Base-by-base conservation (phyloP, 2,329 filamentous ascomycete species). In the Pseudocercospora fuligena region DNA sequence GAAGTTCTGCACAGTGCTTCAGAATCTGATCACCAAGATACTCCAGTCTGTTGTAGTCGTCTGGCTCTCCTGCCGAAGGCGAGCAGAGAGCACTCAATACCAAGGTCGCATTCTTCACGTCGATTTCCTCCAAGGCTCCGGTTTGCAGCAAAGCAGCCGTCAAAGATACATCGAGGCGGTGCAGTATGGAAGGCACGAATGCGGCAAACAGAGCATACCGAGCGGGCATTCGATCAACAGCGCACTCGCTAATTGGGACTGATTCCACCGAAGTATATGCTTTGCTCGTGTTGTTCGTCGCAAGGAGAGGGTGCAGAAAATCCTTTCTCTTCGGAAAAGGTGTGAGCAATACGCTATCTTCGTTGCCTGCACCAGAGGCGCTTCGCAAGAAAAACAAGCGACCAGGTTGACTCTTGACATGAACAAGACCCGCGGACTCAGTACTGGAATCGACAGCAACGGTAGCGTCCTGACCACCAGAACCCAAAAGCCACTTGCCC, bases 21-120 rank as follows among this genome's bases (percentile, higher is more conserved):
- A 98, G 83, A 1, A 97, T 83, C 0, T 88, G 89, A 73, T 98
- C 94, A 0, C 95, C 95, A 0, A 97, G 81, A 71, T 96, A 96
- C 76, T 98, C 95, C 0, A 97, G 82, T 2, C 91, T 84, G 73
- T 98, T 91, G 75, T 97, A 97, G 70, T 97, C 86, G 0, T 83
- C 84, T 1, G 80, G 77, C 57, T 89, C 88, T 2, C 78, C 75
- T 0, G 92, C 88, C 1, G 83, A 83, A 0, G 89, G 87, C 0
- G 92, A 83, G 60, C 86, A 91, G 59, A 96, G 89, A 0, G 94
- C 93, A 9, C 87, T 89, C 1, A 88, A 76, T 0, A 96, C 75
- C 1, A 93, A 78, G 1, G 88, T 71, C 0, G 83, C 87, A 3
- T 80, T 77, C 14, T 84, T 83, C 4, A 97, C 78, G 58, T 85